Conservation (phyloP, 371 early-diverging fungal genomes). For the Mucor saturninus region DNA sequence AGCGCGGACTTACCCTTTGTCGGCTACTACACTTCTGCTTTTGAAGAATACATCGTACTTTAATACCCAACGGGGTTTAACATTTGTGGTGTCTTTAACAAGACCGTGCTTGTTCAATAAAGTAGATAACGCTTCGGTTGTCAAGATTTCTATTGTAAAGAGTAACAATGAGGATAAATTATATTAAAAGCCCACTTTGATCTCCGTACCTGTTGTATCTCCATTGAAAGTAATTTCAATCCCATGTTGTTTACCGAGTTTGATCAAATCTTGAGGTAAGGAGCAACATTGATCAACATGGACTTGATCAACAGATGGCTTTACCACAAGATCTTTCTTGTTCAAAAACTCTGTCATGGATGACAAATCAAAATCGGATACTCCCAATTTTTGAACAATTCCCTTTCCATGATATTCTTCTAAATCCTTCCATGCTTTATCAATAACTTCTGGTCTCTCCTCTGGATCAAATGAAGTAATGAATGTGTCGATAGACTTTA, state of each 20-base stretch:
- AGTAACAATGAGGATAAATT: background rate
- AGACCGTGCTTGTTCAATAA: constrained; percentile 37
- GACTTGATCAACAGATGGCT: constrained; percentile 47
- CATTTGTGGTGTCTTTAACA: constrained; percentile 11
- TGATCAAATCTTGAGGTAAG: constrained; percentile 52
- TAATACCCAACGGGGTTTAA: constrained; percentile 53
- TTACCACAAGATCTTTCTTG: constrained; percentile 26
- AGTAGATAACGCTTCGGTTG: constrained; percentile 34
- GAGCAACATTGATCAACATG: constrained; percentile 55
- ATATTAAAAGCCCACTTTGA: background rate
- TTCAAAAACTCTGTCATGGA: constrained; percentile 30
- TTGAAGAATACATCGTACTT: constrained; percentile 62
- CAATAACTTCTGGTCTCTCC: constrained; percentile 25
- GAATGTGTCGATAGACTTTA: constrained; percentile 54
- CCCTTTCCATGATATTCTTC: constrained; percentile 30
- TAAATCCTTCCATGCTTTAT: constrained; percentile 45
- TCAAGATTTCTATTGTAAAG: constrained; percentile 37
- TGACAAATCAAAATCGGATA: constrained; percentile 28
- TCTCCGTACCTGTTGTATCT: constrained; percentile 49
- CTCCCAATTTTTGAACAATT: constrained; percentile 24
- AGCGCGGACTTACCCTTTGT: constrained; percentile 55
- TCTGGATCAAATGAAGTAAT: constrained; percentile 42
- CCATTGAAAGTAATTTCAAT: constrained; percentile 59
- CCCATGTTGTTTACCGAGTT: constrained; percentile 45
- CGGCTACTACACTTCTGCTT: constrained; percentile 53